These are phyloP conservation scores for Antrodiella citrinella DNA, from an alignment of 768 basidiomycete genomes.

Conservation along the genomic window DNA sequence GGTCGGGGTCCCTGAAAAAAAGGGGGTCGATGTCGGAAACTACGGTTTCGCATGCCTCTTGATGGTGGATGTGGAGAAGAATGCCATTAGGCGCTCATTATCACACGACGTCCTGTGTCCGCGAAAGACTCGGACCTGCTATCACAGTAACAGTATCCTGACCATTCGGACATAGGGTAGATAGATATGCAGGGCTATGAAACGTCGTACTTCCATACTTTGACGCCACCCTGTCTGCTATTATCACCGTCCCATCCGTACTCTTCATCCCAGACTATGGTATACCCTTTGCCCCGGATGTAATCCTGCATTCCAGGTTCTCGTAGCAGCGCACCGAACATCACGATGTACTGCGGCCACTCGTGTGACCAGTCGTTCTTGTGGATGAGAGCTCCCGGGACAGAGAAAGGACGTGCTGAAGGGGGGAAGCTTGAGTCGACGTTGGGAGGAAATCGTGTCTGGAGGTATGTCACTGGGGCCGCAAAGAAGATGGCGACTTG, in stretches of 20 bases:
- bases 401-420: slow-evolving; percentile 46
- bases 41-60: neutral
- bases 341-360: slow-evolving; percentile 77
- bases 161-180: slow-evolving; percentile 7
- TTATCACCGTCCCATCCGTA: slow-evolving; percentile 19
- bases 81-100: too few relatives aligned
- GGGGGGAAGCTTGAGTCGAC: slow-evolving; percentile 61
- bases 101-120: too few relatives aligned
- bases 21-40: slow-evolving; percentile 1
- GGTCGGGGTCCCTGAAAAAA: neutral
- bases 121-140: too few relatives aligned
- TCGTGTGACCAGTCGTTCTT: slow-evolving; percentile 49
- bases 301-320: slow-evolving; percentile 10
- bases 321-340: slow-evolving; percentile 74
- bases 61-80: too few relatives aligned
- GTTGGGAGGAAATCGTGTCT: slow-evolving; percentile 50
- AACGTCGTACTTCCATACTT: slow-evolving; percentile 11
- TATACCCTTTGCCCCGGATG: slow-evolving; percentile 12
- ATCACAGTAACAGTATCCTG: too few relatives aligned
- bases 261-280: slow-evolving; percentile 16
- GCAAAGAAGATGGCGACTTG: slow-evolving; percentile 80
- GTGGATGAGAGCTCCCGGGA: slow-evolving; percentile 31
- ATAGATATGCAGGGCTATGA: neutral
- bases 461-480: slow-evolving; percentile 60
- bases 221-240: slow-evolving; percentile 19